Evolutionary conservation across 495 filamentous ascomycete species (phyloP).

Genomic region (Pyrenula aspistea): DNA sequence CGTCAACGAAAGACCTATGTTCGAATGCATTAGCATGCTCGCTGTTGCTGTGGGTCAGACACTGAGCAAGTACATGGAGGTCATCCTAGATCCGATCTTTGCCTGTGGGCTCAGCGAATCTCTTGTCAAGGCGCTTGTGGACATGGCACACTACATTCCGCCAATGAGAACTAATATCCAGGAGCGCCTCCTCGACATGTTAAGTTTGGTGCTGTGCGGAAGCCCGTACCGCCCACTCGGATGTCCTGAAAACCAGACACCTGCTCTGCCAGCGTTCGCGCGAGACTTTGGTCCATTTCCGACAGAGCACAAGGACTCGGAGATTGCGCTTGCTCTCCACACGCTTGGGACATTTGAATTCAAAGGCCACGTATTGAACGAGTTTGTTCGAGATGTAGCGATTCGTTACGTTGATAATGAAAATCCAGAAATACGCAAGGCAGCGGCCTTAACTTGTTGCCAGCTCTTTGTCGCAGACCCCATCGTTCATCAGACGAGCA

Average conservation of each 20-base stretch:
- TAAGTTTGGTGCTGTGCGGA: slow-evolving; percentile 86
- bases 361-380: slow-evolving; percentile 83
- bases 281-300: slow-evolving; percentile 69
- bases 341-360: slow-evolving; percentile 97
- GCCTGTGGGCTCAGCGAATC: slow-evolving; percentile 87
- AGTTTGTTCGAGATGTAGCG: slow-evolving; percentile 96
- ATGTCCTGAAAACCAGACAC: slow-evolving; percentile 60
- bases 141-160: slow-evolving; percentile 97
- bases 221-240: slow-evolving; percentile 85
- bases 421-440: slow-evolving; percentile 84
- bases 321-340: slow-evolving; percentile 83
- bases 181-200: slow-evolving; percentile 83
- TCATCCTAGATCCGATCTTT: slow-evolving; percentile 90
- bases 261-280: slow-evolving; percentile 61
- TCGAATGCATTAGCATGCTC: slow-evolving; percentile 94
- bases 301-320: slow-evolving; percentile 58
- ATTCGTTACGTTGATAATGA: slow-evolving; percentile 96
- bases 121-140: slow-evolving; percentile 85
- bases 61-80: slow-evolving; percentile 95
- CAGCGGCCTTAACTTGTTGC: slow-evolving; percentile 91
- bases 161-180: slow-evolving; percentile 88
- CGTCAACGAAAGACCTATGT: slow-evolving; percentile 81
- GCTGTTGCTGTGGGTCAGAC: slow-evolving; percentile 91
- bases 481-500: slow-evolving; percentile 93
- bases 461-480: slow-evolving; percentile 93